These are phyloP conservation scores for Osmanthus fragrans DNA, from an alignment of 257 asterid genomes.

Conservation along the genomic window DNA sequence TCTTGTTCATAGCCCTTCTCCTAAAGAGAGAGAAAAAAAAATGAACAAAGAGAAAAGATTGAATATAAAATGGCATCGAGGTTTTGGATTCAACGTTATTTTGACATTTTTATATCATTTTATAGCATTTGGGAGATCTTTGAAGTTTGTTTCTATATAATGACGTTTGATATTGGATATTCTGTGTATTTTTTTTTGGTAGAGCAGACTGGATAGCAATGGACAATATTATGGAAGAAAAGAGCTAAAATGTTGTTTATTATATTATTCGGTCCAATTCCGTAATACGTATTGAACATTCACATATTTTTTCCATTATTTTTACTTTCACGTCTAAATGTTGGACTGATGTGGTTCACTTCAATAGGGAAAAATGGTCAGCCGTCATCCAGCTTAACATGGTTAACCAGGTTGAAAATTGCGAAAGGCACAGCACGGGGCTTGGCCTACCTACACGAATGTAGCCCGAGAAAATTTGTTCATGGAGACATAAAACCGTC, in stretches of 20 bases:
- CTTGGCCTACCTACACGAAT: slow-evolving; percentile 89
- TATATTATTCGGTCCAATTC: neutral
- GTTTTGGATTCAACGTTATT: neutral
- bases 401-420: slow-evolving; percentile 71
- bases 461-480: slow-evolving; percentile 89
- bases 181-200: neutral
- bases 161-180: neutral
- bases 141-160: too few species aligned
- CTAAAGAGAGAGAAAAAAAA: neutral
- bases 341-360: slow-evolving; percentile 7
- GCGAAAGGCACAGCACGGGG: slow-evolving; percentile 80
- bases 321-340: neutral
- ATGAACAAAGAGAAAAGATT: neutral
- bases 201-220: too few species aligned
- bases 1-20: slow-evolving; percentile 19
- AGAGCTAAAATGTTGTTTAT: neutral
- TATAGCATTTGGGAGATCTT: too few species aligned
- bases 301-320: too few species aligned
- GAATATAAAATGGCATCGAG: neutral
- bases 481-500: slow-evolving; percentile 88
- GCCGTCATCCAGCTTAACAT: slow-evolving; percentile 58
- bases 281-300: neutral
- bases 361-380: slow-evolving; percentile 67
- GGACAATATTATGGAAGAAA: neutral
- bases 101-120: neutral